phyloP scores from a whole-genome alignment of 2,329 filamentous ascomycete species.

The Tolypocladium endophyticum region DNA sequence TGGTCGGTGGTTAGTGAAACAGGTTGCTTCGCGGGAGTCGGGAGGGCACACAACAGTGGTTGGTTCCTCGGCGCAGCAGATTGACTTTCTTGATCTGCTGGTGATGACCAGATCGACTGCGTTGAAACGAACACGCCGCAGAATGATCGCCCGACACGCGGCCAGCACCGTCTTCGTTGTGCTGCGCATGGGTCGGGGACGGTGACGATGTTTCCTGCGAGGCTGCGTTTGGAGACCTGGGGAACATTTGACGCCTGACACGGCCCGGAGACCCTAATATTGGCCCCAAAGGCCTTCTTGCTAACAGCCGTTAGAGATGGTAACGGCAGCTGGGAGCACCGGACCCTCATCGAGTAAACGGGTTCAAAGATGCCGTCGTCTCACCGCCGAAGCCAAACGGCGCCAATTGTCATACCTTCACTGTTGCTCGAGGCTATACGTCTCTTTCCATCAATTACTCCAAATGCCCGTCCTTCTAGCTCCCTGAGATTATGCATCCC shows the following conservation, averaged over 20 bases:
- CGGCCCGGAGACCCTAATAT: not conserved
- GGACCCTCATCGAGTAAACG: not conserved
- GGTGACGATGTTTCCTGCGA: not conserved
- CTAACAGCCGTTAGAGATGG: not conserved
- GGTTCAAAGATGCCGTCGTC: not conserved
- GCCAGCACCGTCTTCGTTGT: not conserved
- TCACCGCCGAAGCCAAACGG: not conserved
- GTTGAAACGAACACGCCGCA: not conserved
- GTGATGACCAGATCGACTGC: not conserved
- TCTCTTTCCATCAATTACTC: not conserved
- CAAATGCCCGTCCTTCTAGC: not conserved
- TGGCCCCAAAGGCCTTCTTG: not conserved
- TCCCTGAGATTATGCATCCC: not conserved
- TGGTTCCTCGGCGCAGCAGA: not conserved
- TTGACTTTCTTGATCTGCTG: not conserved
- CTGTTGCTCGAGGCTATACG: not conserved
- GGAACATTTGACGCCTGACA: not conserved
- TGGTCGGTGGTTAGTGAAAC: not conserved
- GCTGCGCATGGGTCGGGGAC: not conserved
- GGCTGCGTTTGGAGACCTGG: not conserved
- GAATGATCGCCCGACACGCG: not conserved
- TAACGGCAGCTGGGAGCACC: not conserved
- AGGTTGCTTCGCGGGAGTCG: not conserved
- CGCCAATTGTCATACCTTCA: not conserved
- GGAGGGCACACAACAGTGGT: not conserved